Conservation (phyloP, 2,329 filamentous ascomycete genomes). For the Botrytis fabae region DNA sequence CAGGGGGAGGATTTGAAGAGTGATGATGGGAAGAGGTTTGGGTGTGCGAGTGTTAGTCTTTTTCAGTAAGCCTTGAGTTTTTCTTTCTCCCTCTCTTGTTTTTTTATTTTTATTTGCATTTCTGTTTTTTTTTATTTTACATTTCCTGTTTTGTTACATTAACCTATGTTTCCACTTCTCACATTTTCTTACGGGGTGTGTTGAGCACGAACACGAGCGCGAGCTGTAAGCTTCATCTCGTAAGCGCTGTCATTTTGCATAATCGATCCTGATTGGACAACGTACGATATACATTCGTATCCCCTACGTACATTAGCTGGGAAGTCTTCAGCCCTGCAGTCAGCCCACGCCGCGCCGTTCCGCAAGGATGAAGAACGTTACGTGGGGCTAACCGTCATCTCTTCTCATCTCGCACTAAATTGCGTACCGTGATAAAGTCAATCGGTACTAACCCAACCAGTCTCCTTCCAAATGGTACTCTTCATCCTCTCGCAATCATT, state of each 20-base stretch:
- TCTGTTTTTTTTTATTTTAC: not conserved
- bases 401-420: not conserved
- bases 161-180: not conserved
- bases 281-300: not conserved
- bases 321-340: conserved; percentile 13
- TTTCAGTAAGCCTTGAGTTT: conserved; percentile 44
- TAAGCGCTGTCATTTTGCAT: not conserved
- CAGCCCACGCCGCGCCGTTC: not conserved
- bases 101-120: too few species aligned
- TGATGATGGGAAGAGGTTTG: conserved; percentile 29
- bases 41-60: conserved; percentile 46
- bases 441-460: not conserved
- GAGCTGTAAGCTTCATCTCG: not conserved
- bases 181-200: not conserved
- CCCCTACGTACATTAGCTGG: conserved; percentile 5
- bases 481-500: conserved; percentile 52
- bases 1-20: conserved; percentile 17
- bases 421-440: not conserved
- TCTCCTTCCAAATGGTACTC: conserved; percentile 42
- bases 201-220: not conserved
- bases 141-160: not conserved
- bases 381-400: not conserved
- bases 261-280: not conserved
- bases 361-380: not conserved
- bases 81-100: not conserved